These are phyloP conservation scores for Solanum acaule DNA, from an alignment of 257 asterid genomes.

Conservation along the genomic window DNA sequence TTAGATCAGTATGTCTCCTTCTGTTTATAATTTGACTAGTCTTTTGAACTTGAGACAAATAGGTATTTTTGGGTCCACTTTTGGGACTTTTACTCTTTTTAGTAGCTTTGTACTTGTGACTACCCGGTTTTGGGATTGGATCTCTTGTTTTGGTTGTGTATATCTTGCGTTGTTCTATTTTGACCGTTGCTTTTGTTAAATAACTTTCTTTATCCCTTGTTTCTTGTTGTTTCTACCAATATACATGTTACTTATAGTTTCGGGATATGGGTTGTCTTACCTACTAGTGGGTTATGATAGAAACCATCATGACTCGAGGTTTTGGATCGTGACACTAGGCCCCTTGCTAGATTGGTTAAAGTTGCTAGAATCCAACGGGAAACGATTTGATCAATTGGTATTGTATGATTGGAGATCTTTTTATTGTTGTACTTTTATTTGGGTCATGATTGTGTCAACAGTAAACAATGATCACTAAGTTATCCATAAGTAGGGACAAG, in stretches of 20 bases:
- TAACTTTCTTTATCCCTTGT: no score
- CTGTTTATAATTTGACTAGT: neutral
- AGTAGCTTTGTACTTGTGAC: neutral
- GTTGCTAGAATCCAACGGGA: neutral
- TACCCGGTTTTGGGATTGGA: neutral
- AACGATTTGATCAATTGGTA: neutral
- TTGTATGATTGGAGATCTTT: neutral
- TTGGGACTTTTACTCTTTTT: neutral
- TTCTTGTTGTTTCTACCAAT: no score
- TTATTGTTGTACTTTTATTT: neutral
- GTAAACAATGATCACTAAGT: neutral
- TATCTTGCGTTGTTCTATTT: neutral
- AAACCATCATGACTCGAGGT: neutral
- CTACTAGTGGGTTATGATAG: neutral
- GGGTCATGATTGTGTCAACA: neutral
- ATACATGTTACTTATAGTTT: no score
- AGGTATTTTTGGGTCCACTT: neutral
- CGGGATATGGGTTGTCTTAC: neutral
- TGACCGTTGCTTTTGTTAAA: neutral
- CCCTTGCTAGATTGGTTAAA: neutral
- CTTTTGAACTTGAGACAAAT: neutral
- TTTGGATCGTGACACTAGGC: neutral
- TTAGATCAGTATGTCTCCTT: neutral
- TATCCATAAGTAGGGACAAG: no score
- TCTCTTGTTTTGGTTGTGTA: neutral